Evolutionary conservation across 768 basidiomycete species (phyloP), one percentile per base, ranked within the genome.

Genomic region (Pisolithus albus): DNA sequence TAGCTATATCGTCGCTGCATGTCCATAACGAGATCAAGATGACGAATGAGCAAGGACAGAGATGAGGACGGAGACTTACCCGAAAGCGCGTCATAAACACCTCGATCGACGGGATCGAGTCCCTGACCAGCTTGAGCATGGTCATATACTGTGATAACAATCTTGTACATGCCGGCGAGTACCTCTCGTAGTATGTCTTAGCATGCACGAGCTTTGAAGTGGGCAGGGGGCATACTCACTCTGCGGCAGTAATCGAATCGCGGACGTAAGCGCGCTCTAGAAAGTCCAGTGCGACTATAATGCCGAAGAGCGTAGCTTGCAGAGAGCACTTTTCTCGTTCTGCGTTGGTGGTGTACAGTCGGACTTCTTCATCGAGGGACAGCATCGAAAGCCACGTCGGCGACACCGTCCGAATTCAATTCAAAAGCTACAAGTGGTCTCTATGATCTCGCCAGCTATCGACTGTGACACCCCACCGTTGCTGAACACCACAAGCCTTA

Each of bases 91-190:
- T 74, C 92, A 96, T 95, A 70, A 97, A 99, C 18, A 84, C 79
- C 58, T 97, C 94, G 38, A 97, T 79, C 26, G 80, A 85, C 0
- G 82, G 81, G 8, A 94, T 90, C 19, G 87, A 86, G 49, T 91
- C 83, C n/a, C 84, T 84, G 10, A 98, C 86, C n/a, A 97, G 78
- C 70, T 92, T 96, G 54, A 93, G 73, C 83, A 96, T 91, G 0
- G 92, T 94, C 80, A 96, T 96, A 75, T 96, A 98, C 70, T 96
- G 93, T 7, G 92, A 90, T 13, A 98, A 71, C n/a, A 99, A 72
- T 38, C 88, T 80, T 13, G 91, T 93, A 66, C 95, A 99, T 54
- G 92, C 93, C 51, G 92, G 94, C 56, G 92, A 92, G 67, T 98
- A 99, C 76, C 93, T 96, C 80, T 79, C 42, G 47, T 41, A 37